These are phyloP conservation scores for Hypoxylon sp. DNA, from an alignment of 2,329 filamentous ascomycete genomes.

Conservation along the genomic window DNA sequence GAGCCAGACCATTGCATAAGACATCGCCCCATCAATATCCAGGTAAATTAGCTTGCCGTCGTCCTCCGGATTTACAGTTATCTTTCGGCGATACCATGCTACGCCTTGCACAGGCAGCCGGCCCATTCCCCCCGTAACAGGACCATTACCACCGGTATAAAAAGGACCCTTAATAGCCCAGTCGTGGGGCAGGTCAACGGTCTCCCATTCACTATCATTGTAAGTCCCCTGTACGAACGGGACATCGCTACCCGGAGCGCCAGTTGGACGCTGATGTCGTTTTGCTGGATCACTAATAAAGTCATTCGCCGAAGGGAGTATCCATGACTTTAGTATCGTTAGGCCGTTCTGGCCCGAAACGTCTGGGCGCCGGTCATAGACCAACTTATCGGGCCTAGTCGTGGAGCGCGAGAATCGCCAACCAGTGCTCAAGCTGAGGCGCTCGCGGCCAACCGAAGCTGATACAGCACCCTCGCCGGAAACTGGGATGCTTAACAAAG, in stretches of 20 bases:
- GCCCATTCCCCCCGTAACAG: slow-evolving; percentile 54
- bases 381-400: background rate
- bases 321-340: slow-evolving; percentile 23
- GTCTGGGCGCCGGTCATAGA: slow-evolving; percentile 1
- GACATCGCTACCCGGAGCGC: slow-evolving; percentile 47
- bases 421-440: background rate
- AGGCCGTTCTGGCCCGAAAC: background rate
- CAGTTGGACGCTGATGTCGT: slow-evolving; percentile 41
- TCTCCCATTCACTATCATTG: slow-evolving; percentile 54
- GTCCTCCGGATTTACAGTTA: slow-evolving; percentile 50
- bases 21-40: slow-evolving; percentile 53
- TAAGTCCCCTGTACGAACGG: slow-evolving; percentile 49
- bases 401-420: background rate
- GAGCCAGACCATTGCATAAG: slow-evolving; percentile 57
- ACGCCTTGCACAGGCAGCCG: slow-evolving; percentile 65
- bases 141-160: slow-evolving; percentile 51
- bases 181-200: slow-evolving; percentile 58
- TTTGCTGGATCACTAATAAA: slow-evolving; percentile 44
- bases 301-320: slow-evolving; percentile 49
- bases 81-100: slow-evolving; percentile 54
- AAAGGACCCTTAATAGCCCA: slow-evolving; percentile 61
- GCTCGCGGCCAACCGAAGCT: background rate
- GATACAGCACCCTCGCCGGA: background rate
- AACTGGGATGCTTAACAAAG: background rate
- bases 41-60: slow-evolving; percentile 58